These are phyloP conservation scores for Circinella minor DNA, from an alignment of 371 early-diverging fungal species.

Conservation along the genomic window DNA sequence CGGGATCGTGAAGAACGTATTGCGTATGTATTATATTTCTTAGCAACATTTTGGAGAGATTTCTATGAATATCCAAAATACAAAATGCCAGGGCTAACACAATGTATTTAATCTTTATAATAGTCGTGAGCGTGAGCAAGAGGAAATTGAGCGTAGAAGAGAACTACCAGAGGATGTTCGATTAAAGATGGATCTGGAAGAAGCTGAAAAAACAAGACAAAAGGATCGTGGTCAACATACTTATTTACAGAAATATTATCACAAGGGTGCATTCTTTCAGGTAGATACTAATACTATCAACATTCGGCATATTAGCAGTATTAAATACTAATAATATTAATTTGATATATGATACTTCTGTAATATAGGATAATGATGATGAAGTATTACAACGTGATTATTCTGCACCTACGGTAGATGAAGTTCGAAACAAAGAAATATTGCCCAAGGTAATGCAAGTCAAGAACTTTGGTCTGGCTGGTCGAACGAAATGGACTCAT, in stretches of 20 bases:
- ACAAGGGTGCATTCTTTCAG: constrained; percentile 87
- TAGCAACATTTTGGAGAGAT: not conserved
- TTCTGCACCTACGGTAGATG: constrained; percentile 78
- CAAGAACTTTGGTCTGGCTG: constrained; percentile 87
- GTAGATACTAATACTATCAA: constrained; percentile 33
- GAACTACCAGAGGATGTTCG: constrained; percentile 84
- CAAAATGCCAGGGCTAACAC: not conserved
- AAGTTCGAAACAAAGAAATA: constrained; percentile 64
- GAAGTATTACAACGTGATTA: constrained; percentile 74
- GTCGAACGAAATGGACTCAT: constrained; percentile 90
- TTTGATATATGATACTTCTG: not conserved
- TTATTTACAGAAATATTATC: constrained; percentile 87
- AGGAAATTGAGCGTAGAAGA: constrained; percentile 81
- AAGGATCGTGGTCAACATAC: constrained; percentile 54
- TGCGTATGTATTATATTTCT: constrained; percentile 55
- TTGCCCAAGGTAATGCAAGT: constrained; percentile 91
- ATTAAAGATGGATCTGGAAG: constrained; percentile 70
- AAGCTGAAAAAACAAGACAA: constrained; percentile 54
- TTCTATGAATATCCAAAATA: not conserved
- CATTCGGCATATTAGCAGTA: not conserved
- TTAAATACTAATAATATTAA: too few relatives aligned
- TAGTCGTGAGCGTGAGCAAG: constrained; percentile 76
- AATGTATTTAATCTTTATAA: not conserved
- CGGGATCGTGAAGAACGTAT: constrained; percentile 83
- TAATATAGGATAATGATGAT: constrained; percentile 56